These are phyloP conservation scores for Monosporascus sp. DNA, from an alignment of 2,329 filamentous ascomycete genomes.

Conservation along the genomic window DNA sequence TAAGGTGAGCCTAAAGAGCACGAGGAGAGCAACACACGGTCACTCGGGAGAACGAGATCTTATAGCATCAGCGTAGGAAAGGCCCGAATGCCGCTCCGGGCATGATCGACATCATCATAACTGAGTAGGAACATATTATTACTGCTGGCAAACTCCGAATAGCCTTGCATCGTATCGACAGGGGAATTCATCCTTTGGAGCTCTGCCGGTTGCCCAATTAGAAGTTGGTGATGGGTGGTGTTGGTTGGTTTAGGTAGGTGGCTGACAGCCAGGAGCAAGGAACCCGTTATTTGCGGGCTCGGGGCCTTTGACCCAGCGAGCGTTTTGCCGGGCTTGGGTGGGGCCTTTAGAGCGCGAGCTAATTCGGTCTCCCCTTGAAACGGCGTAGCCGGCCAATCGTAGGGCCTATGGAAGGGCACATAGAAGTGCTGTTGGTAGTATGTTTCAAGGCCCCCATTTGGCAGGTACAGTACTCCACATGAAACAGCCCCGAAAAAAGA, in stretches of 20 bases:
- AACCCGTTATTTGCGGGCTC: not conserved
- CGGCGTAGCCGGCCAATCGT: slow-evolving; percentile 16
- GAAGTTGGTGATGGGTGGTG: not conserved
- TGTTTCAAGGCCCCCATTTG: not conserved
- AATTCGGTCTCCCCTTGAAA: slow-evolving; percentile 14
- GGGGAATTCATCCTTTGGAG: not conserved
- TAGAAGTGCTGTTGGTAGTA: not conserved
- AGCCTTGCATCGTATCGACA: too few relatives aligned
- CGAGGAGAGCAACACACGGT: too few relatives aligned
- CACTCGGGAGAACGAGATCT: too few relatives aligned
- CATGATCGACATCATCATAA: too few relatives aligned
- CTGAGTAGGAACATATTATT: too few relatives aligned
- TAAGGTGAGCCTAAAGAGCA: too few relatives aligned
- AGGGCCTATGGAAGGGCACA: not conserved
- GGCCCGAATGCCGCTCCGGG: too few relatives aligned
- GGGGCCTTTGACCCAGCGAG: not conserved
- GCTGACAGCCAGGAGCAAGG: not conserved
- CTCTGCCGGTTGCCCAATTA: not conserved
- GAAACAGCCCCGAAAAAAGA: not conserved
- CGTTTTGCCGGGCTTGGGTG: not conserved
- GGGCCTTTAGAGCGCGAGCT: not conserved
- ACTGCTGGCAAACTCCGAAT: too few relatives aligned
- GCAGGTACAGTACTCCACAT: not conserved
- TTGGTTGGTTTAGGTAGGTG: not conserved
- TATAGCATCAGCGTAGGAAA: too few relatives aligned